A percentile compares a stretch with the other conserved stretches of the same genome.
Evolutionary conservation across 176 grass and related monocot species (phyloP).

Genomic region (Chloris gayana): DNA sequence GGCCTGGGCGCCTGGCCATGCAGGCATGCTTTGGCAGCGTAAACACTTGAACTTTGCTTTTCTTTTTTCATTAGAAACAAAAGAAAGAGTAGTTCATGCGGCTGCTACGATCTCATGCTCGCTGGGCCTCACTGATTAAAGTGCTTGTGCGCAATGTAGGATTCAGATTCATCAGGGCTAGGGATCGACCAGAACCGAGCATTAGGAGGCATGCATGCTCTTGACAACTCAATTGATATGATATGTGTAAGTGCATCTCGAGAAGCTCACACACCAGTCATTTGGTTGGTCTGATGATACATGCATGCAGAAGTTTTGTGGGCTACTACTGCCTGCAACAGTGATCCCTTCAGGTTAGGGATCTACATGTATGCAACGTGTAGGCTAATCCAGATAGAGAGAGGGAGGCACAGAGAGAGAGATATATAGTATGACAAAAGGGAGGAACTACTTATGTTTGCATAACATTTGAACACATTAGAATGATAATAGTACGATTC

Average conservation of each 20-base stretch:
- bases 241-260: conserved; percentile 36
- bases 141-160: conserved; percentile 42
- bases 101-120: conserved; percentile 18
- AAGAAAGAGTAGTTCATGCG: conserved; percentile 22
- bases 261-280: conserved; percentile 56
- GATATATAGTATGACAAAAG: background rate
- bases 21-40: conserved; percentile 63
- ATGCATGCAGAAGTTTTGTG: conserved; percentile 25
- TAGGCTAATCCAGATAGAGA: background rate
- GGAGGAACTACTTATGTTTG: too few species aligned
- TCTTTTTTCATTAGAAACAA: conserved; percentile 17
- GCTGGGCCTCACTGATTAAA: conserved; percentile 58
- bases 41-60: conserved; percentile 55
- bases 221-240: conserved; percentile 44
- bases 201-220: conserved; percentile 40
- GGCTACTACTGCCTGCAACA: conserved; percentile 26
- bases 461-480: background rate
- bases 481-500: background rate
- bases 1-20: conserved; percentile 22
- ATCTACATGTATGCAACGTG: background rate
- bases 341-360: background rate
- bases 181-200: conserved; percentile 22
- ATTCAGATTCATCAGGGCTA: conserved; percentile 32
- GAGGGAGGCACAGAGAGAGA: background rate
- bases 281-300: conserved; percentile 38